Percentiles rank a stretch among this genome's conserved stretches.
Conservation (phyloP, 352 stramenopile genomes). For the Globisporangium emineosum region DNA sequence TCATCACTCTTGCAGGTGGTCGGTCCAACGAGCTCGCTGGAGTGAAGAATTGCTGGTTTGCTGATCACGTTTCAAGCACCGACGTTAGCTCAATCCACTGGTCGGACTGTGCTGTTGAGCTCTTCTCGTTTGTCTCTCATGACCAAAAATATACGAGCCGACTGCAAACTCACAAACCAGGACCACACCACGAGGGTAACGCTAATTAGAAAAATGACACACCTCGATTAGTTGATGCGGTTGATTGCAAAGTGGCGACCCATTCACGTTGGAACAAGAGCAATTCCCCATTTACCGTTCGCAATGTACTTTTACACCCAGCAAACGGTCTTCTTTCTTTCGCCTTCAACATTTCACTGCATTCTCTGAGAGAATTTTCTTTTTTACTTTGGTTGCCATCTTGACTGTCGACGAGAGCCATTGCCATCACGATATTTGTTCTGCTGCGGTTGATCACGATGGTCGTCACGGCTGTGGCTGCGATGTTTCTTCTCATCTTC, state of each 20-base stretch:
- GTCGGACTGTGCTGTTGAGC: neutral
- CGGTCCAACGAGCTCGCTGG: neutral
- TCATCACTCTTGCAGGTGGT: neutral
- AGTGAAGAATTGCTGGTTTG: neutral
- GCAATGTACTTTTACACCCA: neutral
- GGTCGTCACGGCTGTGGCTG: neutral
- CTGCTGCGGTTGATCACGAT: neutral
- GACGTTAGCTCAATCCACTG: neutral
- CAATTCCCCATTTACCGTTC: neutral
- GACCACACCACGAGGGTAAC: neutral
- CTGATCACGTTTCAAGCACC: neutral
- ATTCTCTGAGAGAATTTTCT: neutral
- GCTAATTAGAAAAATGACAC: neutral
- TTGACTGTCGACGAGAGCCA: constrained; percentile 6
- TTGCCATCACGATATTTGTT: constrained; percentile 8
- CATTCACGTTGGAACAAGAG: neutral
- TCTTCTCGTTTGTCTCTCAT: neutral
- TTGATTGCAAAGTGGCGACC: neutral
- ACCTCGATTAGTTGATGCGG: neutral
- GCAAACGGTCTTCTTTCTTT: neutral
- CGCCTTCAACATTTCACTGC: neutral
- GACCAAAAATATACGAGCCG: neutral
- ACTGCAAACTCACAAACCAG: neutral
- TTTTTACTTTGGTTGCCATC: constrained; percentile 17
- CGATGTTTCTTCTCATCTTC: constrained; percentile 3